Percentiles rank a stretch among this genome's conserved stretches.
phyloP scores from a whole-genome alignment of 805 yeast genomes.

The Wickerhamomyces bovis region DNA sequence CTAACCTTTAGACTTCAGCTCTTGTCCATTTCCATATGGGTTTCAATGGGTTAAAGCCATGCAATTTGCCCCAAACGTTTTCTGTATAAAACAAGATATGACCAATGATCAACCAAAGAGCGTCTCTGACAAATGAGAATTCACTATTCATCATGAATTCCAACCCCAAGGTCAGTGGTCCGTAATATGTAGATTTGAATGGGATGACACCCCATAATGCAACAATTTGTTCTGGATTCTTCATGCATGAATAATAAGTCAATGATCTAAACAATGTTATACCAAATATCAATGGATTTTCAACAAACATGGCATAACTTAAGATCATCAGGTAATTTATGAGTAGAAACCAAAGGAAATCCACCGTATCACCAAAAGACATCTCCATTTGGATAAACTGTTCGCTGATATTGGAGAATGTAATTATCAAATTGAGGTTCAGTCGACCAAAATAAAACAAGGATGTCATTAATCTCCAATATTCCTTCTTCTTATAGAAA shows the following conservation, averaged over 20 bases:
- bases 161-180: slow-evolving; percentile 1
- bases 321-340: slow-evolving; percentile 8
- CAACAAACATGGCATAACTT: slow-evolving; percentile 4
- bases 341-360: slow-evolving; percentile 17
- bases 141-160: slow-evolving; percentile 1
- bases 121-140: not conserved
- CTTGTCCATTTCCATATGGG: slow-evolving; percentile 17
- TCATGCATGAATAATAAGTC: slow-evolving; percentile 16
- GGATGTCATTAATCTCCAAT: slow-evolving; percentile 18
- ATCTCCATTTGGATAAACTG: slow-evolving; percentile 14
- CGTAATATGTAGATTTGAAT: slow-evolving; percentile 15
- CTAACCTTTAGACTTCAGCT: not conserved
- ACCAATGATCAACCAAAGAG: slow-evolving; percentile 13
- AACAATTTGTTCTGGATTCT: slow-evolving; percentile 12
- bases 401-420: slow-evolving; percentile 5
- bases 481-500: slow-evolving; percentile 8
- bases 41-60: slow-evolving; percentile 16
- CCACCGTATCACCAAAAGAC: slow-evolving; percentile 3
- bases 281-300: slow-evolving; percentile 5
- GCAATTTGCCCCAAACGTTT: slow-evolving; percentile 14
- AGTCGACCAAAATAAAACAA: slow-evolving; percentile 16
- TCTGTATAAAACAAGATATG: slow-evolving; percentile 18
- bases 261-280: slow-evolving; percentile 8
- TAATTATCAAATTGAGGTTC: slow-evolving; percentile 7
- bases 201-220: slow-evolving; percentile 10